Percentiles rank a stretch among this genome's conserved stretches.
Evolutionary conservation across 495 filamentous ascomycete species (phyloP).

Genomic region (Xylaria telfairii): DNA sequence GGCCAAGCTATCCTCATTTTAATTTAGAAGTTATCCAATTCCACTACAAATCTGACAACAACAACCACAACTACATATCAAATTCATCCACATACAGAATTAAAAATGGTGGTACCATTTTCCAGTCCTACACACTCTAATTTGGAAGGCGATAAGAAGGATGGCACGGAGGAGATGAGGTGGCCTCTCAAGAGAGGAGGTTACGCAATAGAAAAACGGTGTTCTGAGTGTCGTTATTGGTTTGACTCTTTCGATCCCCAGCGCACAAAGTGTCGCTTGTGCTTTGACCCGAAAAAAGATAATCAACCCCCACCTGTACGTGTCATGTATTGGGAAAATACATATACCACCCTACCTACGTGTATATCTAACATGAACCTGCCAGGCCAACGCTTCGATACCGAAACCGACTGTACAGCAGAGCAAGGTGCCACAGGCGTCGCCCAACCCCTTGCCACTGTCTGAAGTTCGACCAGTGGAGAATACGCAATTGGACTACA

Average conservation of each 20-base stretch:
- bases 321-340: neutral
- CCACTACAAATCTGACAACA: neutral
- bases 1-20: neutral
- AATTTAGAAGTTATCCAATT: neutral
- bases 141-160: neutral
- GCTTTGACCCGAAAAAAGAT: neutral
- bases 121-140: neutral
- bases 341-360: neutral
- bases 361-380: neutral
- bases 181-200: neutral
- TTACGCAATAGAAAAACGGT: conserved; percentile 1
- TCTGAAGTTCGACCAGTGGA: neutral
- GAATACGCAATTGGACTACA: neutral
- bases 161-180: neutral
- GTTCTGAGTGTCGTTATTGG: neutral
- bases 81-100: neutral
- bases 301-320: neutral
- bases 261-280: neutral
- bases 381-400: neutral
- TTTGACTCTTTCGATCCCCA: conserved; percentile 10
- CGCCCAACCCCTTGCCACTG: neutral
- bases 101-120: neutral
- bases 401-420: too few species aligned
- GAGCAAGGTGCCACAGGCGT: neutral
- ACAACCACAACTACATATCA: neutral